Base-by-base conservation (phyloP, 345 rosid species). In the Streptanthus diversifolius region DNA sequence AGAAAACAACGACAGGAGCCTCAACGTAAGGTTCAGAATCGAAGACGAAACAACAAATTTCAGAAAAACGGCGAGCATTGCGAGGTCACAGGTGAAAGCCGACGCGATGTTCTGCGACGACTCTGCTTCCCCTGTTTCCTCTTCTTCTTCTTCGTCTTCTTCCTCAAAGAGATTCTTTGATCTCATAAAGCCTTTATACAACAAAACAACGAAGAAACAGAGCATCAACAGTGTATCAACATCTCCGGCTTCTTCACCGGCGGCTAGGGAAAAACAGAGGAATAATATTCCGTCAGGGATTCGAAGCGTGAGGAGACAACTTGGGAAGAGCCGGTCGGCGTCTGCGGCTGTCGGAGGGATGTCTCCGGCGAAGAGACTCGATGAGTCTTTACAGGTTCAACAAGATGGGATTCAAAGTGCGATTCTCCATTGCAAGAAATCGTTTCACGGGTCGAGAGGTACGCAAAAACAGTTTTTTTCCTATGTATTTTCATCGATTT, bases 351-450 rank as follows among this genome's bases (percentile, higher is more conserved):
- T 57, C 47, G 77, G 85, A 32, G 71, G 25, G 17, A 24, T 80
- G 68, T 84, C 91, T 41, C 91, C 95, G 68, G 86, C 61, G 41
- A 88, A 79, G 14, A 87, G 92, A 74, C 88, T 87, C 10, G 98
- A 95, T 4, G 97, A 95, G 73, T 90, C 98, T 41, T 75, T 95
- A 68, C 48, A 86, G 55, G 87, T 86, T 47, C 98, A 92, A 60
- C 82, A 95, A 58, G 99, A 95, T 77, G 96, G 96, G 74, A 95
- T 95, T 70, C 92, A 95, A 62, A 80, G 98, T 55, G 98, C 99
- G 40, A 95, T 95, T 65, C 85, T 88, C 18, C 99, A 95, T 62
- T 95, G 99, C 90, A 95, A 95, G 84, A 84, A 82, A 60, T 95
- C 99, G 17, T 89, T 88, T 72, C 84, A 83, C 18, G 81, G 88